Evolutionary conservation across 2,329 filamentous ascomycete species (phyloP).

Genomic region (Talaromyces sp.): DNA sequence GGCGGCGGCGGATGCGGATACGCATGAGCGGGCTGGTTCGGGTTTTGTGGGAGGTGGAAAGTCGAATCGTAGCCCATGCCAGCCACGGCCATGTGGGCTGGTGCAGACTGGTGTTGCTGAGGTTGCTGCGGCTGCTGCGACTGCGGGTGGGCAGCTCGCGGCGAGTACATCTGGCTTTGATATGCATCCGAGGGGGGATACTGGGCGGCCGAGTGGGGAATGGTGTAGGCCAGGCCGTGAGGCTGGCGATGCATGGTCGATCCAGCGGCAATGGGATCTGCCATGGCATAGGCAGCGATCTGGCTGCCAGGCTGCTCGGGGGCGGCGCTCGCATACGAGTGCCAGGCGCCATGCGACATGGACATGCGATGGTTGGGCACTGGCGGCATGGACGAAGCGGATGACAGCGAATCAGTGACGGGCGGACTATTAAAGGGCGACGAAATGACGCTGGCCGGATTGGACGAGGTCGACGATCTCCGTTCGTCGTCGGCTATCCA

Average conservation of each 20-base stretch:
- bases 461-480: conserved; percentile 13
- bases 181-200: conserved; percentile 3
- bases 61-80: conserved; percentile 4
- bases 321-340: conserved; percentile 2
- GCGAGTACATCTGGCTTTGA: not conserved
- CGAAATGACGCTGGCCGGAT: conserved; percentile 10
- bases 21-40: not conserved
- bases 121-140: not conserved
- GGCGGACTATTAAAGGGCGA: conserved; percentile 10
- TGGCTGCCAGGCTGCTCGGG: not conserved
- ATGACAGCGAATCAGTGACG: conserved; percentile 3
- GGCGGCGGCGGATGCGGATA: conserved; percentile 5
- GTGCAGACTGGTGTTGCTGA: conserved; percentile 3
- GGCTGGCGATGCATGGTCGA: conserved; percentile 1
- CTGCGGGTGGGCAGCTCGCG: not conserved
- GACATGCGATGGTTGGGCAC: conserved; percentile 8
- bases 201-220: conserved; percentile 1
- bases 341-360: conserved; percentile 11
- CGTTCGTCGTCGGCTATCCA: conserved; percentile 8
- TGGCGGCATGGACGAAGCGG: conserved; percentile 7
- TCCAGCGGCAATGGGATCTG: not conserved
- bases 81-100: conserved; percentile 2
- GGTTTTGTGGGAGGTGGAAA: not conserved
- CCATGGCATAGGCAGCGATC: conserved; percentile 1
- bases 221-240: conserved; percentile 4